These are phyloP conservation scores for Pseudozyma hubeiensis DNA, from an alignment of 1,284 basidiomycete genomes.

Conservation along the genomic window DNA sequence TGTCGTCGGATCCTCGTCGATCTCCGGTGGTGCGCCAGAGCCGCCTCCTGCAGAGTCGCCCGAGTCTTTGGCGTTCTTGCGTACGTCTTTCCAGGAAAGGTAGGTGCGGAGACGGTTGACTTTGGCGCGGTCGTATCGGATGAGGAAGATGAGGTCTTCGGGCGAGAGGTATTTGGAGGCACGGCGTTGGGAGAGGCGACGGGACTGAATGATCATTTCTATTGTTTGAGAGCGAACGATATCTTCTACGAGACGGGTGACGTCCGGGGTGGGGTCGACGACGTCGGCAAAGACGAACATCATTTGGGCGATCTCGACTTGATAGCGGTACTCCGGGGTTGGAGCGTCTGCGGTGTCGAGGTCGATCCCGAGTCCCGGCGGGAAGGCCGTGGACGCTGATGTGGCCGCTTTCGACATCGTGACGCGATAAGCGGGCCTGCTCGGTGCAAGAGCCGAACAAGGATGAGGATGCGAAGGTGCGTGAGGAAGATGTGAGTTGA, in stretches of 20 bases:
- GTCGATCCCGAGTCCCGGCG: slow-evolving; percentile 17
- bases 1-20: slow-evolving; percentile 32
- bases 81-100: slow-evolving; percentile 97
- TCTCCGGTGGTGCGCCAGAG: slow-evolving; percentile 32
- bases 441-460: too few relatives aligned
- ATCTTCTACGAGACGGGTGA: slow-evolving; percentile 92
- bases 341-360: slow-evolving; percentile 15
- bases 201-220: slow-evolving; percentile 91
- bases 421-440: neutral
- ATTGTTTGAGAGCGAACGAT: slow-evolving; percentile 93
- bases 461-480: neutral
- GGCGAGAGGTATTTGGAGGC: slow-evolving; percentile 86
- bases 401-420: slow-evolving; percentile 33
- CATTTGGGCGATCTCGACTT: slow-evolving; percentile 83
- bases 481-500: neutral
- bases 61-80: slow-evolving; percentile 89
- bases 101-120: slow-evolving; percentile 93
- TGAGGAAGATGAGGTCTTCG: slow-evolving; percentile 95
- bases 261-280: slow-evolving; percentile 86
- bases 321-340: slow-evolving; percentile 57
- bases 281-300: slow-evolving; percentile 98
- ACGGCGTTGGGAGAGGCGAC: slow-evolving; percentile 82
- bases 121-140: slow-evolving; percentile 92
- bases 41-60: slow-evolving; percentile 75
- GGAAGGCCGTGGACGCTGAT: slow-evolving; percentile 8